Percentiles rank a stretch among this genome's conserved stretches.
These are phyloP conservation scores for Hyaloperonospora brassicae DNA, from an alignment of 352 stramenopile genomes.

Conservation along the genomic window DNA sequence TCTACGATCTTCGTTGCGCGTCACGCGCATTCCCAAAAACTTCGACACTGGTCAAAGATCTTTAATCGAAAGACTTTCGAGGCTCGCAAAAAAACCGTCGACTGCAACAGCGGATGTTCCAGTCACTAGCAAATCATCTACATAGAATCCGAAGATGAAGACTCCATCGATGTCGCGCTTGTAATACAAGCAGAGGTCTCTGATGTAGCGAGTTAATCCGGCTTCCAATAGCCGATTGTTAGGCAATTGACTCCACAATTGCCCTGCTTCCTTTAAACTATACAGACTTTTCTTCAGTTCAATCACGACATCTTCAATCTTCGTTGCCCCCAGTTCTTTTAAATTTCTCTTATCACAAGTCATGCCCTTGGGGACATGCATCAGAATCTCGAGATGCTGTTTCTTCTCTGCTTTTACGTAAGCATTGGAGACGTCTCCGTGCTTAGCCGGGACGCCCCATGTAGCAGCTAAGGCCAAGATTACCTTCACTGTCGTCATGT, in stretches of 20 bases:
- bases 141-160: slow-evolving; percentile 18
- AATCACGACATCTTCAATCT: slow-evolving; percentile 6
- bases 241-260: slow-evolving; percentile 23
- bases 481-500: slow-evolving; percentile 9
- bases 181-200: slow-evolving; percentile 2
- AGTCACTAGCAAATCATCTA: slow-evolving; percentile 26
- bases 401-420: neutral
- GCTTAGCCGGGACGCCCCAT: neutral
- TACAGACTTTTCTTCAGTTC: slow-evolving; percentile 28
- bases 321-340: slow-evolving; percentile 2
- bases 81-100: too few relatives aligned
- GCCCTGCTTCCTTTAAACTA: slow-evolving; percentile 22
- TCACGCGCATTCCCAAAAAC: slow-evolving; percentile 28
- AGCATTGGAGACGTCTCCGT: neutral
- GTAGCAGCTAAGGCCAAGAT: slow-evolving; percentile 2
- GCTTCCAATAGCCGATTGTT: slow-evolving; percentile 13
- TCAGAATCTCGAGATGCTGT: slow-evolving; percentile 2
- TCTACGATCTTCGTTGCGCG: neutral
- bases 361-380: slow-evolving; percentile 20
- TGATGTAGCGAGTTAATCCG: slow-evolving; percentile 6
- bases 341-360: neutral
- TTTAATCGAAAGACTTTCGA: slow-evolving; percentile 15
- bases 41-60: slow-evolving; percentile 17
- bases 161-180: slow-evolving; percentile 1
- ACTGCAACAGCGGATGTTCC: slow-evolving; percentile 4